Base-by-base conservation (phyloP, 176 grass and related monocot genomes). In the Dendrocalamus sinicus region DNA sequence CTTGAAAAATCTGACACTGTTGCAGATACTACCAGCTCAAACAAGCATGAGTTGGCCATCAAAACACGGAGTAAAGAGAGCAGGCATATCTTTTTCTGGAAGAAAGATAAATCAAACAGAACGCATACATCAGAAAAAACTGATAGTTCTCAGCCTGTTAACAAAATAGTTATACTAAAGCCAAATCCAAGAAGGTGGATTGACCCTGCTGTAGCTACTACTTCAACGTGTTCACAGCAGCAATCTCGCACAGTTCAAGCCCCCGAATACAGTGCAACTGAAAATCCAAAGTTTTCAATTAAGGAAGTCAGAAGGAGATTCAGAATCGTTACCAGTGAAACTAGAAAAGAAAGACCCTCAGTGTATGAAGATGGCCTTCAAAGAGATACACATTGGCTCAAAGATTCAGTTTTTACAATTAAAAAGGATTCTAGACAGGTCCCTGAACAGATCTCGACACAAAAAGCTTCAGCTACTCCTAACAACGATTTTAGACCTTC, bases 151-250 rank as follows among this genome's bases (percentile, higher is more conserved):
- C 74, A 89, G 72, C 48, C 81, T 16, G 72, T 82, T 47, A 96
- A 86, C 77, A 96, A 90, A 88, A 96, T 96, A 84, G 93, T 96
- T 39, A 89, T 96, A 92, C 84, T 96, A 47, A 99, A 94, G 73
- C 93, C 96, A 81, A 94, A 84, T 81, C 65, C 85, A 83, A 84
- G 54, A 71, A 43, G 50, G 79, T 85, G 81, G 6, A 53, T 80
- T 15, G n/a, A 68, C 13, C 30, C 75, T 46, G 46, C 61, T 15
- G 50, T 4, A 23, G 81, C 71, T 62, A 79, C 53, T 35, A 83
- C 61, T 51, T 61, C 78, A 55, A 74, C 48, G 67, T 84, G 26
- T 60, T 75, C 75, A 14, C 54, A 62, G 23, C 68, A n/a, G 24
- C 53, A 83, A 73, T 28, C 80, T 32, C 28, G 52, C 43, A 22